phyloP scores from a whole-genome alignment of 1,284 basidiomycete species.

The Gomphus bonarii region DNA sequence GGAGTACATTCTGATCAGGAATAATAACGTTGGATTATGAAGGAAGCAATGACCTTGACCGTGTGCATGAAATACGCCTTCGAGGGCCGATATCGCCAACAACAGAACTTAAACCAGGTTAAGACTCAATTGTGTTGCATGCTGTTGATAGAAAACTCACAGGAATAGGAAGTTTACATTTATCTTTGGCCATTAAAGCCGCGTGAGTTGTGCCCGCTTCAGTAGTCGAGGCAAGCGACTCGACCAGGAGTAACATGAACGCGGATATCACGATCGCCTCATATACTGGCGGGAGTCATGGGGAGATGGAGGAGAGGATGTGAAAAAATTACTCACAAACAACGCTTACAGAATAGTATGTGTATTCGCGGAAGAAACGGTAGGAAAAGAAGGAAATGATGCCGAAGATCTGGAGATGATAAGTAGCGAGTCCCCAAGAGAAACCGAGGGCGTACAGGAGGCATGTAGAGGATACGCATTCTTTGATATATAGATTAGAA shows the following conservation, averaged over 20 bases:
- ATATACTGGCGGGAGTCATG: slow-evolving; percentile 22
- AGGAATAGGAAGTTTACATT: slow-evolving; percentile 62
- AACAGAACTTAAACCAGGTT: slow-evolving; percentile 44
- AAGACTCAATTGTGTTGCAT: neutral
- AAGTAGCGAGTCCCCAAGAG: neutral
- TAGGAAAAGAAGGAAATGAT: slow-evolving; percentile 85
- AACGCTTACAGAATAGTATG: slow-evolving; percentile 72
- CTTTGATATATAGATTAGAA: slow-evolving; percentile 24
- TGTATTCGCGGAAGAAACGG: slow-evolving; percentile 72
- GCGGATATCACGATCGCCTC: slow-evolving; percentile 27
- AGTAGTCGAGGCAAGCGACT: slow-evolving; percentile 70
- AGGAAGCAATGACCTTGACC: slow-evolving; percentile 33
- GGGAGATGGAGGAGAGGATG: neutral
- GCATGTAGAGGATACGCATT: slow-evolving; percentile 72
- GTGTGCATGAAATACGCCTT: slow-evolving; percentile 88
- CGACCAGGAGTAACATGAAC: slow-evolving; percentile 65
- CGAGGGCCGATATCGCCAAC: slow-evolving; percentile 69
- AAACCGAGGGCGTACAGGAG: slow-evolving; percentile 27
- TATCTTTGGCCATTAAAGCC: slow-evolving; percentile 73
- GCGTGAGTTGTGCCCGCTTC: slow-evolving; percentile 46
- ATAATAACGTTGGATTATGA: neutral
- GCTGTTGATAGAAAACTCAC: slow-evolving; percentile 28
- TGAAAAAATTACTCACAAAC: slow-evolving; percentile 33
- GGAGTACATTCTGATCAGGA: neutral
- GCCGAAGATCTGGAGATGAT: slow-evolving; percentile 42